These are phyloP conservation scores for Globisporangium splendens DNA, from an alignment of 352 stramenopile genomes.

Conservation along the genomic window DNA sequence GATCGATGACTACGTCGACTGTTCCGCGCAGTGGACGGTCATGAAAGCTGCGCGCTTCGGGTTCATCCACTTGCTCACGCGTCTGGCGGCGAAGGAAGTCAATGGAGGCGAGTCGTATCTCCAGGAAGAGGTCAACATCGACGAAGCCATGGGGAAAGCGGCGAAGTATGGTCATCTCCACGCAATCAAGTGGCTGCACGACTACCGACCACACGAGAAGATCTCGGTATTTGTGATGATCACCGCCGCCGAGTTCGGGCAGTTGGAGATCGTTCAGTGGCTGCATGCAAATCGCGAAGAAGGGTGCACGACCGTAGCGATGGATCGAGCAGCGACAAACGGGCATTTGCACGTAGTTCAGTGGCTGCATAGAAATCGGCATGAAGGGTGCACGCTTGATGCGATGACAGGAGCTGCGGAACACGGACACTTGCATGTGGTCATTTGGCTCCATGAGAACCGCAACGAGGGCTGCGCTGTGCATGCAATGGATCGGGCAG, in stretches of 20 bases:
- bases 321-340: conserved; percentile 38
- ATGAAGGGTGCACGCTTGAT: conserved; percentile 30
- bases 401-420: conserved; percentile 40
- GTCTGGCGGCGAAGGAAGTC: conserved; percentile 23
- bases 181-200: conserved; percentile 29
- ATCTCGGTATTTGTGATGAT: conserved; percentile 41
- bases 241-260: conserved; percentile 27
- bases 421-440: conserved; percentile 27
- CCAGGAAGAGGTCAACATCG: conserved; percentile 24
- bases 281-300: conserved; percentile 24
- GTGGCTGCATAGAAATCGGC: conserved; percentile 34
- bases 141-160: conserved; percentile 32
- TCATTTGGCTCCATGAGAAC: conserved; percentile 36
- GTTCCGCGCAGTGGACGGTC: conserved; percentile 36
- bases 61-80: conserved; percentile 35
- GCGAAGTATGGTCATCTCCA: conserved; percentile 30
- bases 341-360: conserved; percentile 33
- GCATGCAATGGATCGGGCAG: conserved; percentile 44
- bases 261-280: conserved; percentile 32
- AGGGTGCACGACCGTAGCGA: conserved; percentile 26
- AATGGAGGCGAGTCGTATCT: conserved; percentile 7
- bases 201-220: conserved; percentile 21
- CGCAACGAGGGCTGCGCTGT: conserved; percentile 33
- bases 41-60: conserved; percentile 28
- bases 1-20: conserved; percentile 32